Conservation (phyloP, 306 rosid genomes). For the Parietaria judaica region DNA sequence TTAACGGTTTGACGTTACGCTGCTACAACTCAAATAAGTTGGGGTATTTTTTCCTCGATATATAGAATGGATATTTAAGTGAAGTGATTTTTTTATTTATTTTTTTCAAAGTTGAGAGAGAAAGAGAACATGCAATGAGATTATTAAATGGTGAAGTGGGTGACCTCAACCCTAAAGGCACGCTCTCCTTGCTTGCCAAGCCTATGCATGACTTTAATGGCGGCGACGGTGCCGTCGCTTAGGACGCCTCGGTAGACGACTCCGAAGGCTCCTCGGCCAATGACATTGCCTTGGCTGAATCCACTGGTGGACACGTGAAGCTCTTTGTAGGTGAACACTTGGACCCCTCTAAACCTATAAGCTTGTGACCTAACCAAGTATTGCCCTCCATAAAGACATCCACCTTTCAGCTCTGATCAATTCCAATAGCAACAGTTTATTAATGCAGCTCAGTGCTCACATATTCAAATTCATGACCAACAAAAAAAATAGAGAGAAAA, state of each 20-base stretch:
- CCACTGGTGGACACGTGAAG: conserved; percentile 62
- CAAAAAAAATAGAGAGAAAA: not conserved
- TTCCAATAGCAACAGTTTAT: no score
- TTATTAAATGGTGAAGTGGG: conserved; percentile 34
- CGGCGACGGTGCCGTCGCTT: conserved; percentile 69
- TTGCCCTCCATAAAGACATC: conserved; percentile 74
- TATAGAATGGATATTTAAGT: no score
- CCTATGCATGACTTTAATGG: conserved; percentile 58
- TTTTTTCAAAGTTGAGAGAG: conserved; percentile 15
- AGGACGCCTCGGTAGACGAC: conserved; percentile 68
- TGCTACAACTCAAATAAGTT: no score
- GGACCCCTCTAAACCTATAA: conserved; percentile 52
- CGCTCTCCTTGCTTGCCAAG: conserved; percentile 93
- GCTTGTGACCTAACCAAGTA: conserved; percentile 28
- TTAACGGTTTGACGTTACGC: no score
- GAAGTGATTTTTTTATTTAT: no score
- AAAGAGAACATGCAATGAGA: conserved; percentile 12
- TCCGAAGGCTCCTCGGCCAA: conserved; percentile 59
- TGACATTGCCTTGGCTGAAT: conserved; percentile 56
- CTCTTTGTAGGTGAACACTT: conserved; percentile 81
- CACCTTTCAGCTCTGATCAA: conserved; percentile 54
- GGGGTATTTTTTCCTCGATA: no score
- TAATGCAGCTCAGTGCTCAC: no score
- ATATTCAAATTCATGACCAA: no score
- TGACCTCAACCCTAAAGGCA: conserved; percentile 89